Evolutionary conservation across 75 land plant species (phyloP).

Genomic region (Chamaecyparis obtusa): DNA sequence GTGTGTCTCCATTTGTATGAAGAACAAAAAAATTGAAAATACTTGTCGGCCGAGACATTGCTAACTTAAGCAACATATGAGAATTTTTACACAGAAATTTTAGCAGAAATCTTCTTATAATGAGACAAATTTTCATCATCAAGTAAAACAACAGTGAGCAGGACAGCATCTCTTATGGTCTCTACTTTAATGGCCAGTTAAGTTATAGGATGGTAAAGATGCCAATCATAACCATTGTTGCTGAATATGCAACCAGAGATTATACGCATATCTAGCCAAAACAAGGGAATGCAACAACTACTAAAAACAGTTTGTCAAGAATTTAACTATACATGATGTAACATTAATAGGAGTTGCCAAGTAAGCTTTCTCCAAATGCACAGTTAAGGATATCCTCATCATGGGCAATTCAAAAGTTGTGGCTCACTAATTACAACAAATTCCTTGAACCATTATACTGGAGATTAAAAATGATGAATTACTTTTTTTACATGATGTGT

Average conservation of each 20-base stretch:
- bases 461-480: background rate
- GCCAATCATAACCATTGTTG: background rate
- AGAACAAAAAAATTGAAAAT: background rate
- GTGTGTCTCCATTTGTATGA: background rate
- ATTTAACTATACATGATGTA: background rate
- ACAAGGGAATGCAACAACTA: background rate
- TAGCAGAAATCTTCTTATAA: background rate
- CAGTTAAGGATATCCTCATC: background rate
- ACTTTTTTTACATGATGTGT: background rate
- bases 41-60: background rate
- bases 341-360: background rate
- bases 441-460: background rate
- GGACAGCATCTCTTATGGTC: background rate
- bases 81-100: background rate
- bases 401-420: background rate
- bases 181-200: background rate
- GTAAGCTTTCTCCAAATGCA: background rate
- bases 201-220: background rate
- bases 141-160: background rate
- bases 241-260: background rate
- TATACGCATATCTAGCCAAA: background rate
- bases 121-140: background rate
- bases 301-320: background rate
- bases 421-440: too few relatives aligned
- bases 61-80: background rate